phyloP scores from a whole-genome alignment of 192 early-diverging fungal genomes.

The Spizellomyces punctatus region DNA sequence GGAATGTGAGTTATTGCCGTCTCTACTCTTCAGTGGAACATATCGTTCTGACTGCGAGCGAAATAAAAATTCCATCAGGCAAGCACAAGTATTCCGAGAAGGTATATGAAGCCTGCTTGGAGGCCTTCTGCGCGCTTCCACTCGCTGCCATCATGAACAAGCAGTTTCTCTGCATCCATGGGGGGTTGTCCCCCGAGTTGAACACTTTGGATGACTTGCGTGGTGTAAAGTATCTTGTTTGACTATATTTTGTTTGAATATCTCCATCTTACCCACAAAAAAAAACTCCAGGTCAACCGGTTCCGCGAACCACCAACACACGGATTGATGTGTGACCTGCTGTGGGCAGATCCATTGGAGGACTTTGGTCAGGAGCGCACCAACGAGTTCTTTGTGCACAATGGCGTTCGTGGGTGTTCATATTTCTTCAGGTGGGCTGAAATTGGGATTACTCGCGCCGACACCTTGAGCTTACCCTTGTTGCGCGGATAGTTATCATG shows the following conservation, averaged over 20 bases:
- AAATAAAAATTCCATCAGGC: slow-evolving; percentile 50
- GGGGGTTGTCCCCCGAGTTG: slow-evolving; percentile 91
- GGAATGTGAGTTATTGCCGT: slow-evolving; percentile 70
- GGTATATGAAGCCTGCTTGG: slow-evolving; percentile 90
- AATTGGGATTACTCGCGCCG: neutral
- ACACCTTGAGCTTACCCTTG: neutral
- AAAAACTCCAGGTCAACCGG: slow-evolving; percentile 70
- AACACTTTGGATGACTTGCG: slow-evolving; percentile 89
- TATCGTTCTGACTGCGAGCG: neutral
- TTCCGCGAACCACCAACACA: slow-evolving; percentile 93
- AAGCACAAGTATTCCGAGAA: slow-evolving; percentile 91
- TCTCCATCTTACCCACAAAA: neutral
- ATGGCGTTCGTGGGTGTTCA: slow-evolving; percentile 92
- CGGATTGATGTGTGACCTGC: slow-evolving; percentile 92
- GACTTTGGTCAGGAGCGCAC: slow-evolving; percentile 96
- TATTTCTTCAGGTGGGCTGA: slow-evolving; percentile 81
- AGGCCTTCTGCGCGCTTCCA: slow-evolving; percentile 91
- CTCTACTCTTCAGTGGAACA: neutral
- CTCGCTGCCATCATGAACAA: slow-evolving; percentile 92
- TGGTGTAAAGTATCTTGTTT: slow-evolving; percentile 36
- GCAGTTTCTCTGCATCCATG: slow-evolving; percentile 96
- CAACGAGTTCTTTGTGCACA: slow-evolving; percentile 88
- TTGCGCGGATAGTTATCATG: slow-evolving; percentile 68
- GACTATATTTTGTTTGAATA: slow-evolving; percentile 3
- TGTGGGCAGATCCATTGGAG: slow-evolving; percentile 95